Evolutionary conservation across 768 basidiomycete species (phyloP).

Genomic region (Suillus fuscotomentosus): DNA sequence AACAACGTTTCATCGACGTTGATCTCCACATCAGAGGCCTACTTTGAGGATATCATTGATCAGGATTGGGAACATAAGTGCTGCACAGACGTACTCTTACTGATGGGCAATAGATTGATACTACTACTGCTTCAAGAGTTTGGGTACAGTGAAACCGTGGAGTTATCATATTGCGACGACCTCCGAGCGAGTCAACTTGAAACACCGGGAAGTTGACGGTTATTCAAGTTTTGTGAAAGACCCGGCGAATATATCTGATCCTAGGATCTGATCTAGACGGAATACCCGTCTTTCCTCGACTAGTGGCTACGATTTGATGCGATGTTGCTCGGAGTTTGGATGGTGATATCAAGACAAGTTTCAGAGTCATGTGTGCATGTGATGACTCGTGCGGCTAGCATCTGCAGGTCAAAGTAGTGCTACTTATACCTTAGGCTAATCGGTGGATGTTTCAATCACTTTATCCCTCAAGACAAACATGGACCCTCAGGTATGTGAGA

Average conservation of each 20-base stretch:
- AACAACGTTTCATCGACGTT: constrained; percentile 69
- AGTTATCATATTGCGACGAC: constrained; percentile 57
- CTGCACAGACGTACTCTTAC: constrained; percentile 52
- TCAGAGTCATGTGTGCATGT: not conserved
- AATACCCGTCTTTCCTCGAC: not conserved
- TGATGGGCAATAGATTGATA: constrained; percentile 69
- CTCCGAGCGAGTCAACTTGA: not conserved
- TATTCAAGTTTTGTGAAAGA: not conserved
- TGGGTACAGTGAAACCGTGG: constrained; percentile 73
- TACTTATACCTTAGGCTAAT: not conserved
- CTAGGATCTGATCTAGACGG: not conserved
- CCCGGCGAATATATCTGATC: not conserved
- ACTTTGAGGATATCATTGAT: constrained; percentile 21
- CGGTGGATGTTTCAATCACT: not conserved
- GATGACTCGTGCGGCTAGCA: not conserved
- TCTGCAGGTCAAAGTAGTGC: not conserved
- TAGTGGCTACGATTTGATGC: not conserved
- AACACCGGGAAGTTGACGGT: not conserved
- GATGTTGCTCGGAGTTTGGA: not conserved
- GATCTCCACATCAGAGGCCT: constrained; percentile 84
- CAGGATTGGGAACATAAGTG: not conserved
- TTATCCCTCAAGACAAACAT: constrained; percentile 7
- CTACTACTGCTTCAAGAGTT: constrained; percentile 49
- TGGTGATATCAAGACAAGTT: not conserved
- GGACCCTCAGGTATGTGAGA: constrained; percentile 23